phyloP scores from a whole-genome alignment of 805 yeast genomes.

The Clavispora santaluciae region DNA sequence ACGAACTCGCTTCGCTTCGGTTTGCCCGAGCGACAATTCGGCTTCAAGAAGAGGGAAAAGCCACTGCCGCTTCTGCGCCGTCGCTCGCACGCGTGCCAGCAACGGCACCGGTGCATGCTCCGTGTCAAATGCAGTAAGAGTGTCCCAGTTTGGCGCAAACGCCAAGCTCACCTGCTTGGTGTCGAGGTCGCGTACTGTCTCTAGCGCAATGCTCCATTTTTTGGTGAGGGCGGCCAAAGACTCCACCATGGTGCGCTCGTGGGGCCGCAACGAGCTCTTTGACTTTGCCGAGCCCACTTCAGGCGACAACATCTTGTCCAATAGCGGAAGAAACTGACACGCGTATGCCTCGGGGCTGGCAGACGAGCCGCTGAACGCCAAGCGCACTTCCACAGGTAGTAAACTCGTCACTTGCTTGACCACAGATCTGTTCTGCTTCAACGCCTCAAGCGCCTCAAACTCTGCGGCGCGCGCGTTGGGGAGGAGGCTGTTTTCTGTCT shows the following conservation, averaged over 20 bases:
- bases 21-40: slow-evolving; percentile 23
- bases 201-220: slow-evolving; percentile 38
- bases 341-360: slow-evolving; percentile 22
- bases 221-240: slow-evolving; percentile 35
- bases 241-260: slow-evolving; percentile 29
- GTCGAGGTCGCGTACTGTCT: slow-evolving; percentile 30
- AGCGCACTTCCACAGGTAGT: slow-evolving; percentile 24
- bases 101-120: slow-evolving; percentile 14
- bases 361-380: slow-evolving; percentile 23
- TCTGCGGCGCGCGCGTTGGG: slow-evolving; percentile 31
- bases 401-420: slow-evolving; percentile 25
- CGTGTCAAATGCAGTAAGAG: slow-evolving; percentile 23
- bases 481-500: slow-evolving; percentile 17
- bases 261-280: slow-evolving; percentile 21
- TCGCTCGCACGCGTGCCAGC: slow-evolving; percentile 14
- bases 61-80: slow-evolving; percentile 27
- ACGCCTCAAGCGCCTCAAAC: slow-evolving; percentile 36
- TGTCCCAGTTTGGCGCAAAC: slow-evolving; percentile 33
- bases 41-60: slow-evolving; percentile 33
- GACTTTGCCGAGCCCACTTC: slow-evolving; percentile 20
- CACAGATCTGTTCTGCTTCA: slow-evolving; percentile 27
- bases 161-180: slow-evolving; percentile 25
- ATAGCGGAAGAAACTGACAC: slow-evolving; percentile 30
- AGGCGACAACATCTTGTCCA: slow-evolving; percentile 29
- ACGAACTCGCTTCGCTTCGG: slow-evolving; percentile 15